A percentile compares a stretch with the other conserved stretches of the same genome.
Conservation (phyloP, 345 rosid genomes). For the Lagerstroemia speciosa region DNA sequence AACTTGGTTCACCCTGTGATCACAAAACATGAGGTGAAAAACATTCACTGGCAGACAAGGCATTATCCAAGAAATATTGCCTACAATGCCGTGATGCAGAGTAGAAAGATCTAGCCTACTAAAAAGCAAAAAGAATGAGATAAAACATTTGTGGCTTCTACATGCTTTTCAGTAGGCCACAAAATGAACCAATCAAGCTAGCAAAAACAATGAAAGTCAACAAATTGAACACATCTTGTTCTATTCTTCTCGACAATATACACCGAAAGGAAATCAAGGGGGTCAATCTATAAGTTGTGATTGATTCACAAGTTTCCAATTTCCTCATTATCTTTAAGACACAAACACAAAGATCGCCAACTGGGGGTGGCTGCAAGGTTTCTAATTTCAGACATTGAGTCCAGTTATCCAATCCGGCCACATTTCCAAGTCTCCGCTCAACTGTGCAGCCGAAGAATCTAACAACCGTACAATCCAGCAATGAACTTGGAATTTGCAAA, state of each 20-base stretch:
- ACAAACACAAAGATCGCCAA: background rate
- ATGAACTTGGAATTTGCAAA: background rate
- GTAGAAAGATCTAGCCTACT: background rate
- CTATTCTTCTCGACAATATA: background rate
- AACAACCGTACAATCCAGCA: background rate
- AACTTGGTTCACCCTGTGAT: constrained; percentile 88
- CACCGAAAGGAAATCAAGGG: background rate
- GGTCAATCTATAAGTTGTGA: background rate
- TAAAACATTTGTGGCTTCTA: background rate
- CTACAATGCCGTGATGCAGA: background rate
- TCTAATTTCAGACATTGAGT: background rate
- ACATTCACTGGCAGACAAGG: background rate
- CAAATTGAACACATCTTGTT: background rate
- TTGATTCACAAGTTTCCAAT: background rate
- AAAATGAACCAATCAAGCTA: no score
- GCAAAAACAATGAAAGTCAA: background rate
- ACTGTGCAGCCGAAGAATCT: background rate
- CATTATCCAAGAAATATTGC: constrained; percentile 6
- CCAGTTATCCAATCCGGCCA: background rate
- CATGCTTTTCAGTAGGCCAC: background rate
- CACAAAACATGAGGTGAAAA: constrained; percentile 4
- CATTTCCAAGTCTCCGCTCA: background rate
- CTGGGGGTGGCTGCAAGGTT: background rate
- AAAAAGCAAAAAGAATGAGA: background rate
- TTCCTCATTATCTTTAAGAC: background rate